Evolutionary conservation across 2,329 filamentous ascomycete genomes (phyloP).

Genomic region (Colletotrichum melonis): DNA sequence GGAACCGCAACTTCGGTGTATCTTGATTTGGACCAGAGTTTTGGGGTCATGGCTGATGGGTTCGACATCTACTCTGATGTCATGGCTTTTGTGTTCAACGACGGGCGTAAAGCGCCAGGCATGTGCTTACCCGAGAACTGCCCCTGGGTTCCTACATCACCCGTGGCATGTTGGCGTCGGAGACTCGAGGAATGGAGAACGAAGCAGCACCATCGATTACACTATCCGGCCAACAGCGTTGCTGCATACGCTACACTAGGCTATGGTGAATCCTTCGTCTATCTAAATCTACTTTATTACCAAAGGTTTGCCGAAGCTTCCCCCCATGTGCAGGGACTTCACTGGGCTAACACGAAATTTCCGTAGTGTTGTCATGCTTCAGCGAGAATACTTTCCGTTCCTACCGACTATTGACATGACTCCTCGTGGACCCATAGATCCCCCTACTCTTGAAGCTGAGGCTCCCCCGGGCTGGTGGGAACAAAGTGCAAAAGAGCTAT

Average conservation of each 20-base stretch:
- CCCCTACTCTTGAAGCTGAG: slow-evolving; percentile 49
- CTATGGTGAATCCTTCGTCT: slow-evolving; percentile 53
- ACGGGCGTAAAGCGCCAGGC: slow-evolving; percentile 52
- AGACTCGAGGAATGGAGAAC: slow-evolving; percentile 49
- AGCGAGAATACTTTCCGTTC: slow-evolving; percentile 57
- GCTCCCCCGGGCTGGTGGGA: slow-evolving; percentile 54
- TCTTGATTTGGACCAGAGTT: slow-evolving; percentile 43
- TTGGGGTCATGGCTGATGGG: slow-evolving; percentile 52
- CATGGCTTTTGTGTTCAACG: slow-evolving; percentile 54
- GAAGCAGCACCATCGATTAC: slow-evolving; percentile 47
- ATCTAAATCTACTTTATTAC: slow-evolving; percentile 57
- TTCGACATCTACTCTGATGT: slow-evolving; percentile 57
- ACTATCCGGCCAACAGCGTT: slow-evolving; percentile 50
- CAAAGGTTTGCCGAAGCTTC: slow-evolving; percentile 45
- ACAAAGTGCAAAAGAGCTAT: slow-evolving; percentile 49
- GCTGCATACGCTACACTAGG: slow-evolving; percentile 52
- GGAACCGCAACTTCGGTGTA: slow-evolving; percentile 26
- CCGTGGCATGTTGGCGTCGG: slow-evolving; percentile 45
- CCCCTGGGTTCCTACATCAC: slow-evolving; percentile 50
- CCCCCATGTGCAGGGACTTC: background rate
- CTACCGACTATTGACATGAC: slow-evolving; percentile 48
- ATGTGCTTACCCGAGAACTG: slow-evolving; percentile 52
- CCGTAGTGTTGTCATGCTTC: slow-evolving; percentile 52
- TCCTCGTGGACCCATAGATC: slow-evolving; percentile 53
- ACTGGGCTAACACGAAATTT: background rate